These are phyloP conservation scores for Trichoderma pleuroti DNA, from an alignment of 2,329 filamentous ascomycete genomes.

Conservation along the genomic window DNA sequence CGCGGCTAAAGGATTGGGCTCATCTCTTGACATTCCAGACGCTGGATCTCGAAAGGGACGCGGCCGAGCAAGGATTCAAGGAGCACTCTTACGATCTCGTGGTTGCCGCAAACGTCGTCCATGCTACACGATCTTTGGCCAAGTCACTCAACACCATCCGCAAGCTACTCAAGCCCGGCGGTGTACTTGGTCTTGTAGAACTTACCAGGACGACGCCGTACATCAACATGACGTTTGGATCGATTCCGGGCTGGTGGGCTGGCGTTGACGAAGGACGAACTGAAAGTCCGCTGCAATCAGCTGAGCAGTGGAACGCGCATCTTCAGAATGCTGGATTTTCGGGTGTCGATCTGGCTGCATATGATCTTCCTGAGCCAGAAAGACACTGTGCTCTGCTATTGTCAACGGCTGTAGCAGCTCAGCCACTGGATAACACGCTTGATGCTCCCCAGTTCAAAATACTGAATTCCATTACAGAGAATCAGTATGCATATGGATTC, in stretches of 20 bases:
- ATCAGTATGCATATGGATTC: not conserved
- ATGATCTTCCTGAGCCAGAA: slow-evolving; percentile 6
- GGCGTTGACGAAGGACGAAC: not conserved
- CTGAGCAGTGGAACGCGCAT: not conserved
- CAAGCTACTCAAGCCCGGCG: slow-evolving; percentile 31
- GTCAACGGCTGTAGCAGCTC: not conserved
- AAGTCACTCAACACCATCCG: slow-evolving; percentile 26
- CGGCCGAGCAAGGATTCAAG: slow-evolving; percentile 28
- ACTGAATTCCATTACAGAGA: not conserved
- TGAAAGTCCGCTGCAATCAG: not conserved
- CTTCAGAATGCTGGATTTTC: not conserved
- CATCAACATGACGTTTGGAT: slow-evolving; percentile 9
- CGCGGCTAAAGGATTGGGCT: slow-evolving; percentile 24
- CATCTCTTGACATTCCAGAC: slow-evolving; percentile 32
- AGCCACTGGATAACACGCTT: not conserved
- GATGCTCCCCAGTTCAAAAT: not conserved
- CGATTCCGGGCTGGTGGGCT: slow-evolving; percentile 10
- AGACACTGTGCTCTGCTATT: not conserved
- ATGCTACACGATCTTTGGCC: slow-evolving; percentile 29
- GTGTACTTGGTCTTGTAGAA: slow-evolving; percentile 32
- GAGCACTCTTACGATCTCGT: slow-evolving; percentile 29
- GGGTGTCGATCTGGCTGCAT: slow-evolving; percentile 1
- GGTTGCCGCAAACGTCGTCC: slow-evolving; percentile 32
- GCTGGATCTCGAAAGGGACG: slow-evolving; percentile 35
- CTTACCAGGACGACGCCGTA: slow-evolving; percentile 15